Conservation (phyloP, 257 asterid species). For the Lantana camara region DNA sequence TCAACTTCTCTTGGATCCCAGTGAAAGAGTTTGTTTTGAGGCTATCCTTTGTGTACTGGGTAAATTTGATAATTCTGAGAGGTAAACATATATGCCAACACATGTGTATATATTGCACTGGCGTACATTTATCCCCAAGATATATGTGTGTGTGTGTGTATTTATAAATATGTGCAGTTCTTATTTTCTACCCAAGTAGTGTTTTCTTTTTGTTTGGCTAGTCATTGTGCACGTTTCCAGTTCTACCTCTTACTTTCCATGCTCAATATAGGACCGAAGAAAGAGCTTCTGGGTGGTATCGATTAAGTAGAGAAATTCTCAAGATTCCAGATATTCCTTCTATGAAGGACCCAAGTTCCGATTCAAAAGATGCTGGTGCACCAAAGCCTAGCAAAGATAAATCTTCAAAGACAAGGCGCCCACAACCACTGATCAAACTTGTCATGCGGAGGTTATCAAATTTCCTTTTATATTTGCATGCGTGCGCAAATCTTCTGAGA, state of each 20-base stretch:
- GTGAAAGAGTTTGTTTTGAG: slow-evolving; percentile 98
- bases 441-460: slow-evolving; percentile 90
- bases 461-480: slow-evolving; percentile 24
- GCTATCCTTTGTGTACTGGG: slow-evolving; percentile 96
- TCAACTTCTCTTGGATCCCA: slow-evolving; percentile 97
- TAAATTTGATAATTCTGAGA: slow-evolving; percentile 82
- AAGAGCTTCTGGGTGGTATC: slow-evolving; percentile 98
- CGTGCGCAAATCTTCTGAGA: background rate
- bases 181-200: slow-evolving; percentile 14
- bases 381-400: slow-evolving; percentile 77
- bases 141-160: background rate
- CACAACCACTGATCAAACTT: slow-evolving; percentile 95
- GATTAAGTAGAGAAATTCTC: slow-evolving; percentile 89
- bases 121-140: background rate
- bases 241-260: slow-evolving; percentile 19
- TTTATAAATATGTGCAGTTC: background rate
- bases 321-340: slow-evolving; percentile 92
- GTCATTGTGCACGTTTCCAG: slow-evolving; percentile 3
- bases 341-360: slow-evolving; percentile 64
- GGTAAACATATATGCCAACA: slow-evolving; percentile 43
- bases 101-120: too few species aligned
- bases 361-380: slow-evolving; percentile 63
- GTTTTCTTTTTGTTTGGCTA: slow-evolving; percentile 12
- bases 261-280: slow-evolving; percentile 77
- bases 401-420: slow-evolving; percentile 79